phyloP scores from a whole-genome alignment of 176 grass and related monocot genomes.

The Oryza punctata region DNA sequence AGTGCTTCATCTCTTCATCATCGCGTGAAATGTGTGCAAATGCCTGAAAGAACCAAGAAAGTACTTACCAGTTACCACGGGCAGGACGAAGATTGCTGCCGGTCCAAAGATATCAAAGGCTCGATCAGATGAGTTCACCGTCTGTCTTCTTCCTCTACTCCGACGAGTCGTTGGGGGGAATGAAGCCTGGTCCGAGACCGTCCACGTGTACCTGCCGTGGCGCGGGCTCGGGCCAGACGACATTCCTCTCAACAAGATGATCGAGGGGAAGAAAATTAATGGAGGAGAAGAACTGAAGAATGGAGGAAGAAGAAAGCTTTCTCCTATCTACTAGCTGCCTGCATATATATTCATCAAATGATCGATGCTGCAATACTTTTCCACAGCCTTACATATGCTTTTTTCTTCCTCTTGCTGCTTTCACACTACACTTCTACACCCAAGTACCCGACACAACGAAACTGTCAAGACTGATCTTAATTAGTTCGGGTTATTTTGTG shows the following conservation, averaged over 20 bases:
- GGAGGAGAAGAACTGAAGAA: neutral
- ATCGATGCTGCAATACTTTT: conserved; percentile 21
- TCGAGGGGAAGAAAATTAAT: neutral
- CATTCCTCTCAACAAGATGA: conserved; percentile 77
- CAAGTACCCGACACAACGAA: conserved; percentile 5
- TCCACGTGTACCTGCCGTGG: neutral
- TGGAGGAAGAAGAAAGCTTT: neutral
- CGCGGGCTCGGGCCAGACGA: conserved; percentile 66
- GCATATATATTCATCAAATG: conserved; percentile 3
- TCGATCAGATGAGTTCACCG: neutral
- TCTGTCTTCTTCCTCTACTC: conserved; percentile 1
- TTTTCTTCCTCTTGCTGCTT: conserved; percentile 16
- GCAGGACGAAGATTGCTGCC: neutral
- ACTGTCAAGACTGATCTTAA: conserved; percentile 13
- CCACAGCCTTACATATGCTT: conserved; percentile 37
- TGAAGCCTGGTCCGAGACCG: conserved; percentile 93
- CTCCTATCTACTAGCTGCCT: neutral
- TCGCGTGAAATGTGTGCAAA: neutral
- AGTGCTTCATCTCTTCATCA: neutral
- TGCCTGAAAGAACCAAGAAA: neutral
- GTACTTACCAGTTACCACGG: conserved; percentile 36
- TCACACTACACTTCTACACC: conserved; percentile 41
- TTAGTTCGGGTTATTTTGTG: neutral
- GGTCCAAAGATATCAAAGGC: neutral
- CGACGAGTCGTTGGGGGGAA: conserved; percentile 68